Conservation (phyloP, 257 asterid genomes). For the Penstemon barbatus region DNA sequence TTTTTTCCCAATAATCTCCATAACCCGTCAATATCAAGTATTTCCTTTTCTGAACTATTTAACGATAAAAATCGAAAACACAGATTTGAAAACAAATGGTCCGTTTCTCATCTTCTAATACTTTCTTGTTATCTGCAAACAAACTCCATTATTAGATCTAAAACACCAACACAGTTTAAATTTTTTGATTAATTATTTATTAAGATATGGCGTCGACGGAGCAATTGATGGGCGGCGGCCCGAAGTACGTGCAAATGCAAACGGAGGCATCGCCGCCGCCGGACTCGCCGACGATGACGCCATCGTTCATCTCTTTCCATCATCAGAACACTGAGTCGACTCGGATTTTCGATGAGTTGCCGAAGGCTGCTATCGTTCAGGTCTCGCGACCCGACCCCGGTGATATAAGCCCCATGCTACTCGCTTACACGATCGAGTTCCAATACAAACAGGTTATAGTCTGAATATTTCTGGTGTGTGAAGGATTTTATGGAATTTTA, state of each 20-base stretch:
- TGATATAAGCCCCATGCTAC: constrained; percentile 82
- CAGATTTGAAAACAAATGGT: constrained; percentile 2
- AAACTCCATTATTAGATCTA: constrained; percentile 25
- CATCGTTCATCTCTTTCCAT: constrained; percentile 53
- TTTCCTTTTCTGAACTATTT: not conserved
- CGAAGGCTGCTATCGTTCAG: constrained; percentile 63
- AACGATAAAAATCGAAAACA: not conserved
- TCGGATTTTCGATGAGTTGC: constrained; percentile 78
- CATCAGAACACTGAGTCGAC: constrained; percentile 46
- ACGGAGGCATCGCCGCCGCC: constrained; percentile 44
- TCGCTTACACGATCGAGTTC: constrained; percentile 77
- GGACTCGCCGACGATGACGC: constrained; percentile 40
- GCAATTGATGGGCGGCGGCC: constrained; percentile 56
- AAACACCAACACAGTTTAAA: constrained; percentile 3
- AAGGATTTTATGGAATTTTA: not conserved
- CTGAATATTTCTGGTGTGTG: not conserved
- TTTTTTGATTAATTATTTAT: not conserved
- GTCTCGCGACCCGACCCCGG: constrained; percentile 90
- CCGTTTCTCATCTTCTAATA: constrained; percentile 16
- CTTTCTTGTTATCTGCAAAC: too few species aligned
- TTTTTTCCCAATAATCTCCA: too few species aligned
- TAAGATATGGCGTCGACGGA: constrained; percentile 64
- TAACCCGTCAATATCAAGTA: not conserved
- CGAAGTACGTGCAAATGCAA: constrained; percentile 53
- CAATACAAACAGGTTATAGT: constrained; percentile 64